Evolutionary conservation across 2,329 filamentous ascomycete genomes (phyloP).

Genomic region (Trichocomaceae sp.): DNA sequence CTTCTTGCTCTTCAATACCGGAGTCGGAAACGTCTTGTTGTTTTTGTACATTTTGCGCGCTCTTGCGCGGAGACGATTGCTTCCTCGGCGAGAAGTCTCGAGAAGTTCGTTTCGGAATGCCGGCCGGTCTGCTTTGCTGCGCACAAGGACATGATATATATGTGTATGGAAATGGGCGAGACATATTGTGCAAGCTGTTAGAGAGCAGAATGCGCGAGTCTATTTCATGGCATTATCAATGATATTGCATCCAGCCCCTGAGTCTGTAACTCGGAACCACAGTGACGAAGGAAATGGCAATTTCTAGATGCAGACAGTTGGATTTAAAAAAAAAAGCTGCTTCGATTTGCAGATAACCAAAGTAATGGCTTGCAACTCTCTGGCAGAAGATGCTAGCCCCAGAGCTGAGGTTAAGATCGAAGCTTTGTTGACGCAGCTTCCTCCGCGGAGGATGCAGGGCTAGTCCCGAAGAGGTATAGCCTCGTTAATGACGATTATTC

Average conservation of each 20-base stretch:
- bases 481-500: neutral
- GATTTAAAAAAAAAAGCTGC: neutral
- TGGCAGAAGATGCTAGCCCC: neutral
- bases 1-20: conserved; percentile 56
- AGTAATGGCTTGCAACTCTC: neutral
- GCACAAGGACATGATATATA: conserved; percentile 61
- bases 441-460: neutral
- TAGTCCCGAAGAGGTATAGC: neutral
- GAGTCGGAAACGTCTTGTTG: conserved; percentile 28
- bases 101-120: conserved; percentile 32
- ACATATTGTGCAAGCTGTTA: conserved; percentile 34
- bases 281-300: neutral
- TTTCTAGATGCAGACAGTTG: neutral
- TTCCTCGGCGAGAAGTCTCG: conserved; percentile 30
- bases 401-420: neutral
- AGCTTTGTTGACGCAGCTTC: neutral
- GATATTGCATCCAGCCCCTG: conserved; percentile 1
- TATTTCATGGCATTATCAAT: neutral
- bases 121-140: conserved; percentile 38
- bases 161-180: conserved; percentile 55
- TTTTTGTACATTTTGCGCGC: conserved; percentile 18
- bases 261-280: neutral
- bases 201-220: neutral
- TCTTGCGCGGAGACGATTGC: conserved; percentile 18
- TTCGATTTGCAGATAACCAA: neutral